Evolutionary conservation across 345 rosid genomes (phyloP), one percentile per base, ranked within the genome.

Genomic region (Psidium friedrichsthalianum): DNA sequence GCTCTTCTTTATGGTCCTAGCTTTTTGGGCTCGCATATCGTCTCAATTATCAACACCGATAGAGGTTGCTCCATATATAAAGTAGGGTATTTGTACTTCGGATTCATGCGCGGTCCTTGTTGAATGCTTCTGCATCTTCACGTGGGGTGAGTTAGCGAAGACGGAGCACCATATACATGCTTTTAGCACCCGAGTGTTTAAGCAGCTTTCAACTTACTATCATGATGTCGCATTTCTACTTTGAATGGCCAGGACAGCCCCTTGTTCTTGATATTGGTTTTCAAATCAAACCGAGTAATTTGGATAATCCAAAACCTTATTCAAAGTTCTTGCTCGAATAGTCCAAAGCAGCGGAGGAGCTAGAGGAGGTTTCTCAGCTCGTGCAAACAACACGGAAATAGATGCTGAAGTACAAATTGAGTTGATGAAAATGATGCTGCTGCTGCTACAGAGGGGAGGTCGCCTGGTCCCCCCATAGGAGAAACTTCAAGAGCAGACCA

Each of bases 401-500:
- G 2, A 21, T 56, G 47, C 47, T 44, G 6, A 44, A 56, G 0
- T 21, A 21, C 11, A 56, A 21, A 56, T 56, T 21, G 58, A 21
- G 58, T 56, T 20, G 11, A 56, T 56, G 44, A 36, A 20, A 12
- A 25, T 40, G 4, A 15, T 55, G 25, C 25, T 55, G 56, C 44
- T 55, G 58, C 58, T 56, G 13, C 7, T 27, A 56, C 55, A 27
- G 4, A 69, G 87, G n/a, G n/a, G n/a, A n/a, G n/a, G n/a, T n/a
- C n/a, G n/a, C n/a, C n/a, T n/a, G n/a, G n/a, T n/a, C n/a, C n/a
- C n/a, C n/a, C n/a, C n/a, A n/a, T n/a, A n/a, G n/a, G n/a, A n/a
- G n/a, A n/a, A n/a, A 82, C 88, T 90, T 90, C 89, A 89, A 89
- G 21, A 90, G 89, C 52, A 90, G 54, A 42, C 90, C 92, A 11